phyloP scores from a whole-genome alignment of 345 rosid species.

The rapeseed (Brassica napus) region DNA sequence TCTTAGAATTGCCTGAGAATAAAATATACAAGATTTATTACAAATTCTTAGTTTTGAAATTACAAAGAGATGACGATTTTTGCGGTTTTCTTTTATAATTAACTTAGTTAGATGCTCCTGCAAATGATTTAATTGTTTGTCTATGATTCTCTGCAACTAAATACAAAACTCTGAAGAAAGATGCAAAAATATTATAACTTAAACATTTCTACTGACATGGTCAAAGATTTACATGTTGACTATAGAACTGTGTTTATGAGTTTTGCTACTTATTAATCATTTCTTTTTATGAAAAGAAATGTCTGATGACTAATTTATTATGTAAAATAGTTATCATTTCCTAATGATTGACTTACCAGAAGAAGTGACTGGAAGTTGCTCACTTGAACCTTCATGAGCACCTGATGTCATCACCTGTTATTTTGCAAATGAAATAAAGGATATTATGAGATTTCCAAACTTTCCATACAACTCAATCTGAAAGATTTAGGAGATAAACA shows the following conservation, averaged over 20 bases:
- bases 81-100: background rate
- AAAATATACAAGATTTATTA: background rate
- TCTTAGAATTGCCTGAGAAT: constrained; percentile 34
- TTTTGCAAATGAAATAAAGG: background rate
- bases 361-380: constrained; percentile 32
- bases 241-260: constrained; percentile 15
- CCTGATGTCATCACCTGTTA: constrained; percentile 27
- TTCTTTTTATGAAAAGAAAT: background rate
- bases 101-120: background rate
- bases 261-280: constrained; percentile 5
- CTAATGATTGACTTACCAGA: constrained; percentile 35
- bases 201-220: constrained; percentile 25
- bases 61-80: background rate
- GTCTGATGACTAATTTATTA: constrained; percentile 1
- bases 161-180: constrained; percentile 14
- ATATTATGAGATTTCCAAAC: background rate
- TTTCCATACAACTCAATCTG: background rate
- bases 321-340: background rate
- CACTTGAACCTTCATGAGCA: constrained; percentile 30
- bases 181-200: background rate
- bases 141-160: background rate
- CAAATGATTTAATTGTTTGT: background rate
- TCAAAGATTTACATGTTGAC: constrained; percentile 25
- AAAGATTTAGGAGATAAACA: background rate
- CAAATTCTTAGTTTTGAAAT: background rate